Evolutionary conservation across 2,329 filamentous ascomycete genomes (phyloP).

Genomic region (Canariomyces notabilis): DNA sequence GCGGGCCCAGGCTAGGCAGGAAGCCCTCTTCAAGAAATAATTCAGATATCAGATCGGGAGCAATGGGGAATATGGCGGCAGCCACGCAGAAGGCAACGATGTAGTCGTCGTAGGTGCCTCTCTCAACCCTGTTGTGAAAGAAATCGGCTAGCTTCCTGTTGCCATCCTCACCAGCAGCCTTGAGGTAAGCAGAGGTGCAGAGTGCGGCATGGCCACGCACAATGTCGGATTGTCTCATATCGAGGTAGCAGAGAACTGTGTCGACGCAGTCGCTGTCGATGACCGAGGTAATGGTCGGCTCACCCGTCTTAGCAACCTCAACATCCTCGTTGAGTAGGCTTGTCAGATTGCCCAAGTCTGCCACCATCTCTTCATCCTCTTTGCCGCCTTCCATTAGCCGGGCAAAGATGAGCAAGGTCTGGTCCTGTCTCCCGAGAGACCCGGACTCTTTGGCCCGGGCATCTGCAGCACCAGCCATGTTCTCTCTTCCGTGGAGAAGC

Average conservation of each 20-base stretch:
- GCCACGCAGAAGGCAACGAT: constrained; percentile 93
- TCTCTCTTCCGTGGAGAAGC: not conserved
- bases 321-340: constrained; percentile 55
- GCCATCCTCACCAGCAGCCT: constrained; percentile 67
- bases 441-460: constrained; percentile 1
- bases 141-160: constrained; percentile 66
- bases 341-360: constrained; percentile 53
- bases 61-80: constrained; percentile 79
- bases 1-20: constrained; percentile 65
- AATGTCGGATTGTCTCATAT: constrained; percentile 69
- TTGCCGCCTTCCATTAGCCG: constrained; percentile 87
- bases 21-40: constrained; percentile 90
- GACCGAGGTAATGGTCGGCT: constrained; percentile 51
- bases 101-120: constrained; percentile 79
- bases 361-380: constrained; percentile 67
- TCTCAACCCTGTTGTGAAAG: constrained; percentile 65
- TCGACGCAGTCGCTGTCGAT: constrained; percentile 74
- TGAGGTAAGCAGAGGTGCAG: constrained; percentile 76
- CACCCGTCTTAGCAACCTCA: constrained; percentile 38
- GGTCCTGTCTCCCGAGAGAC: constrained; percentile 40
- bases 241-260: constrained; percentile 78
- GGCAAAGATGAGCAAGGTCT: constrained; percentile 74
- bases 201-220: constrained; percentile 79
- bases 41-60: constrained; percentile 66
- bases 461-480: constrained; percentile 14